A percentile compares a stretch with the other conserved stretches of the same genome.
These are phyloP conservation scores for Solanum etuberosum DNA, from an alignment of 257 asterid species.

Conservation along the genomic window DNA sequence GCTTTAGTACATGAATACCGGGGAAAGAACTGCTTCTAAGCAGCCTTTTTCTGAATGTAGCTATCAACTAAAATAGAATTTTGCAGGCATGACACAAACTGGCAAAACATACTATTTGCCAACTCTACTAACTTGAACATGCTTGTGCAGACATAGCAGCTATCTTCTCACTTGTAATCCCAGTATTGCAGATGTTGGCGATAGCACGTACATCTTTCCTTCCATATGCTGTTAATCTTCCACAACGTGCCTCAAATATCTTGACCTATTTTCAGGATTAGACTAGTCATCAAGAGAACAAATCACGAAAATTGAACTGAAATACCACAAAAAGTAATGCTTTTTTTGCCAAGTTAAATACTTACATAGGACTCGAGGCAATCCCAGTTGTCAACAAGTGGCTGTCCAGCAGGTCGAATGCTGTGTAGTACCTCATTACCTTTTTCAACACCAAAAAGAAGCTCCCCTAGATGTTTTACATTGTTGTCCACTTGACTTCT, in stretches of 20 bases:
- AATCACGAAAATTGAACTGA: background rate
- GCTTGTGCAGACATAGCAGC: conserved; percentile 71
- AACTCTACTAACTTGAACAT: conserved; percentile 18
- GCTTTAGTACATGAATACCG: background rate
- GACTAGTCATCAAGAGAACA: background rate
- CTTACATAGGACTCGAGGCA: conserved; percentile 84
- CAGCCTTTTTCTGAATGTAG: background rate
- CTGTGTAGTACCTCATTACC: conserved; percentile 45
- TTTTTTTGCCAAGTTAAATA: background rate
- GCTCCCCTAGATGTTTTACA: conserved; percentile 52
- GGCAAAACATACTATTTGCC: background rate
- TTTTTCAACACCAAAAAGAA: conserved; percentile 71
- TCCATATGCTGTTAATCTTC: conserved; percentile 75
- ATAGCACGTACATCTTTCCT: conserved; percentile 86
- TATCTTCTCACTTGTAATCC: conserved; percentile 53
- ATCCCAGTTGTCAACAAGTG: conserved; percentile 12
- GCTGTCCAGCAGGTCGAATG: conserved; percentile 59
- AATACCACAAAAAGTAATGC: background rate
- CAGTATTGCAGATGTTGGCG: conserved; percentile 83
- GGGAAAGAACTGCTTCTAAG: background rate
- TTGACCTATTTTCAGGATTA: conserved; percentile 23
- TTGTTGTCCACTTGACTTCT: conserved; percentile 62
- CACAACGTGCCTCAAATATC: conserved; percentile 67
- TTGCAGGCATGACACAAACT: background rate
- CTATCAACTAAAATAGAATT: background rate